phyloP scores from a whole-genome alignment of 2,329 filamentous ascomycete genomes.

The Arthrinium puccinioides region DNA sequence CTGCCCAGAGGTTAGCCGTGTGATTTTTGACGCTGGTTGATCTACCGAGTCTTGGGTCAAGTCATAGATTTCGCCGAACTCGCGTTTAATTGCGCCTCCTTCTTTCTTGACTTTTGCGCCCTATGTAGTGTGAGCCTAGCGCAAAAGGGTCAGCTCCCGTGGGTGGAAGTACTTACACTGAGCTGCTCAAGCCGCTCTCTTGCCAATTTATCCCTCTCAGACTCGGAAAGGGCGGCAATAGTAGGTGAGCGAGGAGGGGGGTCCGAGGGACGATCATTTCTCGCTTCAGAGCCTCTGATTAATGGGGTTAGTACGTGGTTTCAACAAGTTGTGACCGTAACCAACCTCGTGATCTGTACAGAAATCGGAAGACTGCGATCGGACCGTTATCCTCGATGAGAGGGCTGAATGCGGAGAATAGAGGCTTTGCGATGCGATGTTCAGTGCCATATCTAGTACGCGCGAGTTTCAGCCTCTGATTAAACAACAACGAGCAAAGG shows the following conservation, averaged over 20 bases:
- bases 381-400: constrained; percentile 13
- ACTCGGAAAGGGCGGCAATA: constrained; percentile 12
- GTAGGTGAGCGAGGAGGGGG: constrained; percentile 12
- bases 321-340: background rate
- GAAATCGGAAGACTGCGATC: constrained; percentile 20
- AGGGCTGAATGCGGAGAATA: background rate
- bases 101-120: constrained; percentile 9
- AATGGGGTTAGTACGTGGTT: background rate
- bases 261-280: constrained; percentile 22
- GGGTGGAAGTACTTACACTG: constrained; percentile 9
- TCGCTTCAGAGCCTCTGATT: constrained; percentile 21
- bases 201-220: constrained; percentile 20
- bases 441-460: too few relatives aligned
- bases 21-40: constrained; percentile 8
- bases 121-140: constrained; percentile 1
- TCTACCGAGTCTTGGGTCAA: constrained; percentile 12
- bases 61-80: constrained; percentile 16
- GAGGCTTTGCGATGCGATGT: too few relatives aligned
- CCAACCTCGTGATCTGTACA: constrained; percentile 25
- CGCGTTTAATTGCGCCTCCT: constrained; percentile 17
- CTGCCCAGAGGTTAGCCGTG: constrained; percentile 6
- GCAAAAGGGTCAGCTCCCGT: background rate
- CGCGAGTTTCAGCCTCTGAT: too few relatives aligned
- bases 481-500: too few relatives aligned
- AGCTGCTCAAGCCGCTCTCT: constrained; percentile 20